Evolutionary conservation across 2,329 filamentous ascomycete species (phyloP).

Genomic region (Coniochaeta sp.): DNA sequence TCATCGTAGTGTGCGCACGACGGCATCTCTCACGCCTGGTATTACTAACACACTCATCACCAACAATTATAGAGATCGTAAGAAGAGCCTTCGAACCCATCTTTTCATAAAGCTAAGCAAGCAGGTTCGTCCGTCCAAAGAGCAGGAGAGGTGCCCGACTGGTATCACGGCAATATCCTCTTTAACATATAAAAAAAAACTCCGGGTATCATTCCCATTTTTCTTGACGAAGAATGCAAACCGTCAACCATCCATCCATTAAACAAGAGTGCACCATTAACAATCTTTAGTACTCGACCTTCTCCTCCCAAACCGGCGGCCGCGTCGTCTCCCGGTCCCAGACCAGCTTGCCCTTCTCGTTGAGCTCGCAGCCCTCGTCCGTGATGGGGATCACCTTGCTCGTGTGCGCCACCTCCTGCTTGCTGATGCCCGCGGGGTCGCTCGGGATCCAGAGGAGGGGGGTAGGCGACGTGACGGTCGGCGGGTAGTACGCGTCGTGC

Average conservation of each 20-base stretch:
- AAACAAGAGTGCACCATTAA: neutral
- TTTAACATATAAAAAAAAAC: neutral
- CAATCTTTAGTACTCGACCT: slow-evolving; percentile 21
- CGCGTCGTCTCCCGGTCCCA: slow-evolving; percentile 25
- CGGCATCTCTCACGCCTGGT: neutral
- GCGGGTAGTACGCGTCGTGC: slow-evolving; percentile 66
- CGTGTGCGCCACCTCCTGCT: slow-evolving; percentile 70
- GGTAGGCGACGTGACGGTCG: slow-evolving; percentile 52
- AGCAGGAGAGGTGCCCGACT: neutral
- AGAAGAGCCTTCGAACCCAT: neutral
- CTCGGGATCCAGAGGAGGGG: slow-evolving; percentile 81
- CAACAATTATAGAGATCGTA: neutral
- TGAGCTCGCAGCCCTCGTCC: slow-evolving; percentile 65
- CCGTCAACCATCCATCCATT: neutral
- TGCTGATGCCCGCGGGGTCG: slow-evolving; percentile 66
- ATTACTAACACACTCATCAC: neutral
- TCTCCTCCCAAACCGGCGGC: slow-evolving; percentile 28
- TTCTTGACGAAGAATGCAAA: neutral
- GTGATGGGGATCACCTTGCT: slow-evolving; percentile 68
- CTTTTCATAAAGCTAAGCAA: neutral
- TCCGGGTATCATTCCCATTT: neutral
- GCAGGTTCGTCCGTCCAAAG: neutral
- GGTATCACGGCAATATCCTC: neutral
- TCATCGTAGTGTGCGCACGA: neutral
- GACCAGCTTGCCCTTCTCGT: slow-evolving; percentile 54